Base-by-base conservation (phyloP, 106 monocot species). In the Platanthera guangdongensis region DNA sequence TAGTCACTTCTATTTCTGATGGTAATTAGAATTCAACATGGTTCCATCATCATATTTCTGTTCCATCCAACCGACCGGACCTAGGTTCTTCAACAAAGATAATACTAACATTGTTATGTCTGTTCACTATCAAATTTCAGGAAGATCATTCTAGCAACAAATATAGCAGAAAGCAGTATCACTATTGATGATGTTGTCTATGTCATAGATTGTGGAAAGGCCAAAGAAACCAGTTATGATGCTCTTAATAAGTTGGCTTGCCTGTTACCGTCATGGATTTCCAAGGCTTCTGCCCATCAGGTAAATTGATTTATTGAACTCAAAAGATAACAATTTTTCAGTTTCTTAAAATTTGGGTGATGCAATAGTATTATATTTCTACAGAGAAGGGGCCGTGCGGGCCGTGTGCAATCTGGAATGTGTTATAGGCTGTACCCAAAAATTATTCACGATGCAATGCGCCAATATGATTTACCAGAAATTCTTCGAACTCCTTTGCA, bases 171-270 rank as follows among this genome's bases (percentile, higher is more conserved):
- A 80, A 94, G 91, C 52, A 97, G 97, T 75, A 94, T 97, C 75
- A 94, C 97, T 71, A 86, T 94, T 81, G 94, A 97, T 79, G 97
- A 97, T 88, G 89, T 97, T 68, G 93, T 97, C 39, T 97, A 86
- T 79, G 96, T 97, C 21, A 82, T 97, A 83, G 94, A 94, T 52
- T 94, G 94, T 84, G 97, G 97, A 72, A 94, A 97, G 78, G 97
- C 97, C 68, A 97, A 97, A 81, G 91, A 97, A 83, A 97, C 94
- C 49, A 97, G 94, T 74, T 97, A 97, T 86, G 97, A 97, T 87
- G 94, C 94, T 78, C 82, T 97, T 22, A 97, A 97, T 76, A 97
- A 97, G 76, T 85, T 94, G 21, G 91, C 94, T 57, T 97, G 97
- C 79, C 71, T 97, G 48, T 79, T 92, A 50, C 97, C 97, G 52